phyloP scores from a whole-genome alignment of 2,329 filamentous ascomycete species.

The Phyllosticta ampelicida region DNA sequence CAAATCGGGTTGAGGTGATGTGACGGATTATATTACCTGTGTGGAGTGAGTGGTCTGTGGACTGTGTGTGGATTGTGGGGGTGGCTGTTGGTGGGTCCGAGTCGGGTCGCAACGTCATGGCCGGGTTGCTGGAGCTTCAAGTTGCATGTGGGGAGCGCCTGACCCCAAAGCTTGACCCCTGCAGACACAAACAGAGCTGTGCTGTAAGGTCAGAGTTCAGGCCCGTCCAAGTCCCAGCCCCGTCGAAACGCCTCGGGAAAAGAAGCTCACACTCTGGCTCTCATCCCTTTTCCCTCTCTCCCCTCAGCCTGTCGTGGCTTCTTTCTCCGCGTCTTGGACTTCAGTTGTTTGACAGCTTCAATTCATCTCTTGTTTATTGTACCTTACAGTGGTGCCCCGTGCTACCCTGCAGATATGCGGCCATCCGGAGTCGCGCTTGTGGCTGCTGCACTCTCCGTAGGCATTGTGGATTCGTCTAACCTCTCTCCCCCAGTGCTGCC shows the following conservation, averaged over 20 bases:
- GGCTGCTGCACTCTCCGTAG: slow-evolving; percentile 29
- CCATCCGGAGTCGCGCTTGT: slow-evolving; percentile 15
- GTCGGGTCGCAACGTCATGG: not conserved
- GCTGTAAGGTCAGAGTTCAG: not conserved
- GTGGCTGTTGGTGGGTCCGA: not conserved
- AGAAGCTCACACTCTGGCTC: no score
- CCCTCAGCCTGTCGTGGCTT: not conserved
- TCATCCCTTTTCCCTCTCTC: not conserved
- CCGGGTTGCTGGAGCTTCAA: not conserved
- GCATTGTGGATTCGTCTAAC: slow-evolving; percentile 37
- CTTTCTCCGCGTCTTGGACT: not conserved
- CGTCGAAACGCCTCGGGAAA: not conserved
- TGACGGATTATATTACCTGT: not conserved
- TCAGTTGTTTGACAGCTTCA: not conserved
- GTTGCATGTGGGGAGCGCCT: not conserved
- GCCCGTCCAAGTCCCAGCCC: not conserved
- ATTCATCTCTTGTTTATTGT: not conserved
- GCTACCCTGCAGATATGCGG: slow-evolving; percentile 19
- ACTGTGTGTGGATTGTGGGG: not conserved
- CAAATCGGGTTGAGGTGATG: not conserved
- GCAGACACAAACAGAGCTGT: not conserved
- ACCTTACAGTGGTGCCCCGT: not conserved
- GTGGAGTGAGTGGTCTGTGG: no score
- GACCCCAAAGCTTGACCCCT: not conserved
- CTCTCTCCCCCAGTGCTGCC: slow-evolving; percentile 45